phyloP scores from a whole-genome alignment of 306 rosid genomes.

The Cucumis hystrix region DNA sequence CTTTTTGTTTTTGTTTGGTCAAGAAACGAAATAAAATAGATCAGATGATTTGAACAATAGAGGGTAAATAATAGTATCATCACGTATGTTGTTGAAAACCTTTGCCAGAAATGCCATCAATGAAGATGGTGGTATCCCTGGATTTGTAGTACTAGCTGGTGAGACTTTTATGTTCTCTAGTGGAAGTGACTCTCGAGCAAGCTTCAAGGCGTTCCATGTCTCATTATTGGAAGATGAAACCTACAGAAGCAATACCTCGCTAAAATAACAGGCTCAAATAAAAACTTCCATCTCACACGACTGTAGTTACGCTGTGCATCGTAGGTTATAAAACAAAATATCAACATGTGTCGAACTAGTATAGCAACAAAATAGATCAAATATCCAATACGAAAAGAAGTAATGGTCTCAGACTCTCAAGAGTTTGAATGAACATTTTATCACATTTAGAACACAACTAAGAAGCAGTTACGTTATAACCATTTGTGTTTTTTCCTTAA shows the following conservation, averaged over 20 bases:
- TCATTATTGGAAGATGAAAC: conserved; percentile 54
- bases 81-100: conserved; percentile 22
- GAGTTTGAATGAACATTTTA: not conserved
- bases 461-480: not conserved
- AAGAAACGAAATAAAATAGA: not conserved
- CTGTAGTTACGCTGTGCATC: not conserved
- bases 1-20: too few species aligned
- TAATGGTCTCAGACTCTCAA: not conserved
- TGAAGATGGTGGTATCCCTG: conserved; percentile 95
- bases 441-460: not conserved
- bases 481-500: too few species aligned
- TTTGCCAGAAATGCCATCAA: conserved; percentile 64
- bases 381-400: not conserved
- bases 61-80: not conserved
- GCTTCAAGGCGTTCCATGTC: conserved; percentile 51
- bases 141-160: conserved; percentile 63
- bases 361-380: not conserved
- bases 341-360: not conserved
- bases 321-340: not conserved
- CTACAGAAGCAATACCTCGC: conserved; percentile 24
- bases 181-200: conserved; percentile 58
- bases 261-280: conserved; percentile 9
- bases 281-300: not conserved
- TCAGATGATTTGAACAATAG: not conserved
- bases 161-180: conserved; percentile 40